A percentile compares a stretch with the other conserved stretches of the same genome.
These are phyloP conservation scores for Noccaea caerulescens DNA, from an alignment of 345 rosid species.

Conservation along the genomic window DNA sequence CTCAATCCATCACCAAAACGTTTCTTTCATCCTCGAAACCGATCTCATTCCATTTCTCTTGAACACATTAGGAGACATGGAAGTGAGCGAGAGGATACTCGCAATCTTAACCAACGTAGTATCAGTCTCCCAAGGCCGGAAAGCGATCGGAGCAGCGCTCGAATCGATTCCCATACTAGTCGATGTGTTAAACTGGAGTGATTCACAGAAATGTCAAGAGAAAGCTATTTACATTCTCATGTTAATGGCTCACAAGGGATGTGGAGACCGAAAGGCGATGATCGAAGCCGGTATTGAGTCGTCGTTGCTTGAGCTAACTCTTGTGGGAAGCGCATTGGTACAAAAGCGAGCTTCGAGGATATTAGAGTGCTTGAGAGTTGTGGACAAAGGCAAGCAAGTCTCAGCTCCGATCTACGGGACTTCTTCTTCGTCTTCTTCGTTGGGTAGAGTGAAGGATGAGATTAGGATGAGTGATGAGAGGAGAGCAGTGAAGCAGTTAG, in stretches of 20 bases:
- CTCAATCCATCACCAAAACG: conserved; percentile 62
- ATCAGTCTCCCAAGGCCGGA: conserved; percentile 76
- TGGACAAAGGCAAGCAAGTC: conserved; percentile 89
- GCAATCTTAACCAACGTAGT: conserved; percentile 73
- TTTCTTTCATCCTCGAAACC: conserved; percentile 61
- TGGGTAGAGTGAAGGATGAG: conserved; percentile 53
- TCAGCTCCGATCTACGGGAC: conserved; percentile 82
- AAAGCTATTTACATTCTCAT: conserved; percentile 77
- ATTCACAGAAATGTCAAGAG: conserved; percentile 88
- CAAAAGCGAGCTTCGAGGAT: conserved; percentile 95
- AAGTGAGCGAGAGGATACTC: conserved; percentile 75
- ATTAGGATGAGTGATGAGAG: conserved; percentile 77
- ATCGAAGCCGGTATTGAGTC: conserved; percentile 84
- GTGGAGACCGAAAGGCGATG: conserved; percentile 81
- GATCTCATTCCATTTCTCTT: conserved; percentile 64
- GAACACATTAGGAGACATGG: conserved; percentile 80
- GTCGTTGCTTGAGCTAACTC: conserved; percentile 80
- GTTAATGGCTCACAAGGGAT: conserved; percentile 90
- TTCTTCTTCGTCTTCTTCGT: conserved; percentile 48
- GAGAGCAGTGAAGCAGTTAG: conserved; percentile 85
- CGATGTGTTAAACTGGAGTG: conserved; percentile 86
- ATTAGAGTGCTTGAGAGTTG: conserved; percentile 65
- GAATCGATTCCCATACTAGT: conserved; percentile 75
- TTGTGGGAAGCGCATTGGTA: conserved; percentile 72
- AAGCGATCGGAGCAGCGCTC: conserved; percentile 51